phyloP scores from a whole-genome alignment of 1,284 basidiomycete genomes.

The Rhodofomes roseus region DNA sequence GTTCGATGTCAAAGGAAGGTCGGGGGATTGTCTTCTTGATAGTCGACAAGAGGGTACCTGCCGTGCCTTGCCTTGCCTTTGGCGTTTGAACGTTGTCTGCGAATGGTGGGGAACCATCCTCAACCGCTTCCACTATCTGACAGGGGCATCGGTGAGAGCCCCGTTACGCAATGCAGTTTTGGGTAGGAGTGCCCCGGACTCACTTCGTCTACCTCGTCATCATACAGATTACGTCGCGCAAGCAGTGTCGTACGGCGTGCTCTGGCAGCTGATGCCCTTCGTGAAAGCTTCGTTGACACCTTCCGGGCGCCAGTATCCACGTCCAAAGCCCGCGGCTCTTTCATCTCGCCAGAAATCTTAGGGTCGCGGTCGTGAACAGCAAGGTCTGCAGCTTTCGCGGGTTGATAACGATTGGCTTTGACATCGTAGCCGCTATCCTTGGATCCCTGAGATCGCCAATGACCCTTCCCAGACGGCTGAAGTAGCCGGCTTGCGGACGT shows the following conservation, averaged over 20 bases:
- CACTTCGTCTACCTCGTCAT: conserved; percentile 21
- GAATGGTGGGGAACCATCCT: conserved; percentile 18
- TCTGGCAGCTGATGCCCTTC: conserved; percentile 15
- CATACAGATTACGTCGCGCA: conserved; percentile 10
- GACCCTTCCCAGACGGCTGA: conserved; percentile 6
- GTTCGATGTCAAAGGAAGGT: conserved; percentile 21
- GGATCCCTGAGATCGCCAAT: neutral
- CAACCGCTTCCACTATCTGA: conserved; percentile 18
- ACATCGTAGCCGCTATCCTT: neutral
- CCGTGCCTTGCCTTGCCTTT: conserved; percentile 13
- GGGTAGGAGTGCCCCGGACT: conserved; percentile 3
- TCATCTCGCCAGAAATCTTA: neutral
- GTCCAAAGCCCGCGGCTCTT: neutral
- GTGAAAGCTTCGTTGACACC: conserved; percentile 13
- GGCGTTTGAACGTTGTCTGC: conserved; percentile 5
- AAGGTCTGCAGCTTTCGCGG: neutral
- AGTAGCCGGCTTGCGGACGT: conserved; percentile 10
- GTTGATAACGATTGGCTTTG: neutral
- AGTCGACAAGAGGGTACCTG: conserved; percentile 18
- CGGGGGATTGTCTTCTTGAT: conserved; percentile 18
- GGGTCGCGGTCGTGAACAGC: neutral
- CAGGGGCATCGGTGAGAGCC: neutral
- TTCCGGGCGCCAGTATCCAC: neutral
- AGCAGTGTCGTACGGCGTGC: conserved; percentile 21
- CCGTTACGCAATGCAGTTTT: too few relatives aligned